Conservation (phyloP, 2,329 filamentous ascomycete genomes). For the Lachnum nothofagi region DNA sequence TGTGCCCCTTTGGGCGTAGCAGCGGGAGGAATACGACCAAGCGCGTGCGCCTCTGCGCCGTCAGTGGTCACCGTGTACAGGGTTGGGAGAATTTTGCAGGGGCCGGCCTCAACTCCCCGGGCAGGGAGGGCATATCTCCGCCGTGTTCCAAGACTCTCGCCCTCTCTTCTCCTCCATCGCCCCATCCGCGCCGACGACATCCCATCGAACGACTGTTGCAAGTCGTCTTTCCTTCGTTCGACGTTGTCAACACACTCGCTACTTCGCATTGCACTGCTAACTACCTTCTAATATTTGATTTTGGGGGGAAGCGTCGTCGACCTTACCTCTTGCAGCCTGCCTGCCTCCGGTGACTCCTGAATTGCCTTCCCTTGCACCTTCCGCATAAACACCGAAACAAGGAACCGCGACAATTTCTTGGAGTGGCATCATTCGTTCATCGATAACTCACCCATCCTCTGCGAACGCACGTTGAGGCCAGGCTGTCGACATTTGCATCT, state of each 20-base stretch:
- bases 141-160: not conserved
- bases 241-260: conserved; percentile 13
- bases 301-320: not conserved
- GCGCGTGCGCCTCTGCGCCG: too few relatives aligned
- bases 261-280: not conserved
- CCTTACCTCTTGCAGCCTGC: not conserved
- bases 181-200: not conserved
- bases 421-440: not conserved
- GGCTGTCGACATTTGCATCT: conserved; percentile 4
- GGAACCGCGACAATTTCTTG: not conserved
- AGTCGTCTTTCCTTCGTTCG: conserved; percentile 5
- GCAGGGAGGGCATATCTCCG: too few relatives aligned
- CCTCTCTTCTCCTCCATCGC: not conserved
- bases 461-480: not conserved
- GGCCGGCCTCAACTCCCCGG: too few relatives aligned
- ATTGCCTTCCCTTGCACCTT: not conserved
- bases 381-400: conserved; percentile 1
- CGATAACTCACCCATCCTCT: not conserved
- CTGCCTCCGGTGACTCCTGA: not conserved
- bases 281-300: not conserved
- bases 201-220: not conserved
- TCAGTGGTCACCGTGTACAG: too few relatives aligned
- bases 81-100: too few relatives aligned
- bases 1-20: too few relatives aligned
- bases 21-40: too few relatives aligned